Evolutionary conservation across 192 early-diverging fungal species (phyloP), one percentile per base, ranked within the genome.

Genomic region (Umbelopsis ramanniana): DNA sequence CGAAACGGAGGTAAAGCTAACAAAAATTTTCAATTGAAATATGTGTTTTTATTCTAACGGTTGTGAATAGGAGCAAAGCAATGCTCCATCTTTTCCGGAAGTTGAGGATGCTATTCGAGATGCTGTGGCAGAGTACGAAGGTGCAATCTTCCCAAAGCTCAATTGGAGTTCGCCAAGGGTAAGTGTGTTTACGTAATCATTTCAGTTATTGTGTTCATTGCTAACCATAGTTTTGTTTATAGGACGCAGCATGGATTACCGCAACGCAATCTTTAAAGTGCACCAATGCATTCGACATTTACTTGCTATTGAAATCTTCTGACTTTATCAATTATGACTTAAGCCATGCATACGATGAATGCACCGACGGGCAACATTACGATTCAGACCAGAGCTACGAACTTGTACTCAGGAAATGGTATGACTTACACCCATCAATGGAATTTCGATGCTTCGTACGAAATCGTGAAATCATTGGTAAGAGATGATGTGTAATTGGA

Each of bases 401-500:
- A 22, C 86, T 99, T 38, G 90, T 96, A 24, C 84, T 99, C 22
- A 81, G 95, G 35, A 90, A 97, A 74, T 98, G 96, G 96, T 89
- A 90, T 73, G 92, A 96, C 68, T 74, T 98, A 23, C 71, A 88
- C 22, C 95, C 96, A 2, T 94, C 97, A 0, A 91, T 97, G 91
- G 94, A 97, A 81, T 99, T 98, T 79, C 81, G 98, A 23, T 96
- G 96, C 72, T 99, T 98, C 90, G 95, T 98, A 35, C 83, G 82
- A 60, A 76, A 91, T 33, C 73, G 82, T 10, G 70, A 84, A 37
- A 68, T 99, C 3, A 68, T 96, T 54, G 97, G 90, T 88, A 84
- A 72, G 84, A 66, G 0, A 17, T 5, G 48, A 19, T 14, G 11
- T 2, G 2, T 48, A 4, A 5, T 6, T 43, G 40, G 2, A 43